A percentile compares a stretch with the other conserved stretches of the same genome.
These are phyloP conservation scores for Paspalum notatum DNA, from an alignment of 176 grass and related monocot genomes.

Conservation along the genomic window DNA sequence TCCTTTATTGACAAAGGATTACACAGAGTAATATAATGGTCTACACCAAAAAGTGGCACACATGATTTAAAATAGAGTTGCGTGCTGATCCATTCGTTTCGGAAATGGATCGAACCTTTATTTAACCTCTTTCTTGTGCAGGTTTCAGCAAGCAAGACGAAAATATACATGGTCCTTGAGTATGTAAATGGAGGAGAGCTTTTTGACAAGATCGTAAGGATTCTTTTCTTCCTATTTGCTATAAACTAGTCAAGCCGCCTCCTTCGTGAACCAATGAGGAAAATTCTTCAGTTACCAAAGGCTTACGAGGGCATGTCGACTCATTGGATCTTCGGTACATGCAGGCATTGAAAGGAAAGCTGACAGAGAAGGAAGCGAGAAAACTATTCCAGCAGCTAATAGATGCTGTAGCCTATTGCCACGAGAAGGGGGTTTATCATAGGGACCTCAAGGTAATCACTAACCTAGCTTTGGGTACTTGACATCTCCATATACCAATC, in stretches of 20 bases:
- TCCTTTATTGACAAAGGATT: background rate
- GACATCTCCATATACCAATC: background rate
- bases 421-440: conserved; percentile 91
- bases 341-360: conserved; percentile 62
- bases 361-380: conserved; percentile 71
- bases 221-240: background rate
- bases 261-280: background rate
- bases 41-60: background rate
- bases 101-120: background rate
- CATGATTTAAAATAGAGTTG: conserved; percentile 21
- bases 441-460: conserved; percentile 77
- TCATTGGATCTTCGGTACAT: background rate
- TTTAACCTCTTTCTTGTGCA: conserved; percentile 35
- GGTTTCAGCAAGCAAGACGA: conserved; percentile 94
- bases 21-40: too few species aligned
- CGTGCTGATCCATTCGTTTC: background rate
- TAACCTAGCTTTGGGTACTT: background rate
- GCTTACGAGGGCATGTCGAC: background rate
- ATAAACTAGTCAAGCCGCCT: background rate
- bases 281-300: background rate
- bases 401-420: conserved; percentile 89
- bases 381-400: conserved; percentile 94
- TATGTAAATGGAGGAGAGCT: conserved; percentile 87
- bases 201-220: conserved; percentile 88
- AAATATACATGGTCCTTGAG: conserved; percentile 96